A percentile compares a stretch with the other conserved stretches of the same genome.
Conservation (phyloP, 305 asterid genomes). For the Rubia tinctorum region DNA sequence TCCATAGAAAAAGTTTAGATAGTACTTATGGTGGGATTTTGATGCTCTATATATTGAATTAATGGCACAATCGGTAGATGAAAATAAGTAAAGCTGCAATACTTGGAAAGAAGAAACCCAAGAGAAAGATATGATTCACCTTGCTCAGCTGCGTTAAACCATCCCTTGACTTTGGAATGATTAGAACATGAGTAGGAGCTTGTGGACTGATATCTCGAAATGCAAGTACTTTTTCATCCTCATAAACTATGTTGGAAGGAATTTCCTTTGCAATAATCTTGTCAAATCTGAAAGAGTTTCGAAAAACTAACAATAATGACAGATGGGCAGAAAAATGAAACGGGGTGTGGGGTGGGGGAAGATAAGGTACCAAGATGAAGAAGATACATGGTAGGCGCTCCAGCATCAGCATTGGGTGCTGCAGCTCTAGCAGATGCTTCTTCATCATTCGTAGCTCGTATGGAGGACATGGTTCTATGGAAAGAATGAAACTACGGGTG, state of each 20-base stretch:
- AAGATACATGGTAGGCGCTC: constrained; percentile 74
- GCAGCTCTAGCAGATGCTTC: constrained; percentile 73
- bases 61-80: not conserved
- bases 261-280: constrained; percentile 92
- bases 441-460: constrained; percentile 67
- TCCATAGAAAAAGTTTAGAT: not conserved
- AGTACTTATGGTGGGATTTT: not conserved
- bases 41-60: not conserved
- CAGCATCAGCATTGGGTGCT: constrained; percentile 51
- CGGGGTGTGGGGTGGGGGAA: not conserved
- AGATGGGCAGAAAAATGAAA: constrained; percentile 4
- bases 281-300: constrained; percentile 57
- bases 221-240: constrained; percentile 89
- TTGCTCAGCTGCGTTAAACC: constrained; percentile 81
- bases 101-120: not conserved
- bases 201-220: constrained; percentile 88
- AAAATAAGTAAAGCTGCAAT: not conserved
- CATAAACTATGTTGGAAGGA: constrained; percentile 76
- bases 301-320: not conserved
- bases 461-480: constrained; percentile 45
- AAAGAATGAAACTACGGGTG: not conserved
- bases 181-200: constrained; percentile 90
- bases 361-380: constrained; percentile 14
- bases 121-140: constrained; percentile 32
- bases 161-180: constrained; percentile 84